These are phyloP conservation scores for Saccharomyces jurei DNA, from an alignment of 805 yeast species.

Conservation along the genomic window DNA sequence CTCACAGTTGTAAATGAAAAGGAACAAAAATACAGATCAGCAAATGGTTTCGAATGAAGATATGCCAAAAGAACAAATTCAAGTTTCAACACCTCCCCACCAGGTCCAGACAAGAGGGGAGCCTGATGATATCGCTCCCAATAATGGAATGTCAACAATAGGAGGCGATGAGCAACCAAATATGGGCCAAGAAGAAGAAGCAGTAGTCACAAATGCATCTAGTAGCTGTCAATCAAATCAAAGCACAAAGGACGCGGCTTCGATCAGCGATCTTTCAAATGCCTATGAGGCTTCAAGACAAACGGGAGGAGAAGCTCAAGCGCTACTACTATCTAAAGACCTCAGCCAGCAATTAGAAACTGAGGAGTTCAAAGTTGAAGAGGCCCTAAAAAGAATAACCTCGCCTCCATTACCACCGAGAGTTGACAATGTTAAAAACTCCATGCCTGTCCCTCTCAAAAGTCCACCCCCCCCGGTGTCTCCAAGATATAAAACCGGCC, in stretches of 20 bases:
- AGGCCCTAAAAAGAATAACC: conserved; percentile 3
- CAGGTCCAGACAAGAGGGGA: not conserved
- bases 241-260: not conserved
- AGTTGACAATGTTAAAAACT: not conserved
- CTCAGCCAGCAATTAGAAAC: conserved; percentile 1
- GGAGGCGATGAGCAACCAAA: not conserved
- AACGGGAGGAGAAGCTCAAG: not conserved
- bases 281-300: not conserved
- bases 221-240: not conserved
- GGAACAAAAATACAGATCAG: not conserved
- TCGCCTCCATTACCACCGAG: conserved; percentile 1
- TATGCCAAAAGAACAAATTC: not conserved
- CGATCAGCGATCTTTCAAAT: conserved; percentile 1
- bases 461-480: conserved; percentile 28
- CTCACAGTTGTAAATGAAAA: not conserved
- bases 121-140: not conserved
- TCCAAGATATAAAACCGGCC: conserved; percentile 21
- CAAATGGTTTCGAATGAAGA: not conserved
- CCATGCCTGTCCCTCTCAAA: not conserved
- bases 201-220: no score
- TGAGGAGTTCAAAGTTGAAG: conserved; percentile 2
- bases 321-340: not conserved
- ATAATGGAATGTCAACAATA: not conserved
- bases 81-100: not conserved
- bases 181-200: not conserved